These are phyloP conservation scores for Pseudogymnoascus sp. DNA, from an alignment of 2,329 filamentous ascomycete genomes.

Conservation along the genomic window DNA sequence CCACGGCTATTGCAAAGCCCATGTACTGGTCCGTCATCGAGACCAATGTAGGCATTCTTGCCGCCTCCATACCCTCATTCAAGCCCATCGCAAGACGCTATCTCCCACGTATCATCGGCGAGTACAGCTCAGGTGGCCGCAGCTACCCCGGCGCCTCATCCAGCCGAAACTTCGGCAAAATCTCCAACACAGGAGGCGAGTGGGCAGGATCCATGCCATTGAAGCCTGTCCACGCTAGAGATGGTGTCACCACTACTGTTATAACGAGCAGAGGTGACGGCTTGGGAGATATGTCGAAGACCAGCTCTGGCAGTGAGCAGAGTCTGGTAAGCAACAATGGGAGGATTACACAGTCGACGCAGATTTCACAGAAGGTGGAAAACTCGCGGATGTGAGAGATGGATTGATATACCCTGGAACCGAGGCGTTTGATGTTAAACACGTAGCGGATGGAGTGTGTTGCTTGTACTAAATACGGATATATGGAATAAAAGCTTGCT, in stretches of 20 bases:
- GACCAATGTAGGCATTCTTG: slow-evolving; percentile 36
- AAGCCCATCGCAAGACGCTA: slow-evolving; percentile 35
- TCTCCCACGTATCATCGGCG: slow-evolving; percentile 31
- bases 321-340: slow-evolving; percentile 9
- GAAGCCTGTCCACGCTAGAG: neutral
- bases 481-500: neutral
- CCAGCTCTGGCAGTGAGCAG: slow-evolving; percentile 8
- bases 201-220: neutral
- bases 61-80: slow-evolving; percentile 36
- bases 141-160: neutral
- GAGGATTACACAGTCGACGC: slow-evolving; percentile 10
- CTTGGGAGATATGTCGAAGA: neutral
- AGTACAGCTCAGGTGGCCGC: slow-evolving; percentile 7
- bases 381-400: neutral
- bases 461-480: neutral
- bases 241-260: slow-evolving; percentile 9
- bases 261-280: neutral
- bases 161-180: slow-evolving; percentile 2
- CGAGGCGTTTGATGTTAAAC: neutral
- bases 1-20: slow-evolving; percentile 32
- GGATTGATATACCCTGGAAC: neutral
- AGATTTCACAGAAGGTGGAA: slow-evolving; percentile 10
- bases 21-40: slow-evolving; percentile 41
- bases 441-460: neutral
- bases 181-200: neutral